Evolutionary conservation across 257 asterid species (phyloP).

Genomic region (Solanum boliviense): DNA sequence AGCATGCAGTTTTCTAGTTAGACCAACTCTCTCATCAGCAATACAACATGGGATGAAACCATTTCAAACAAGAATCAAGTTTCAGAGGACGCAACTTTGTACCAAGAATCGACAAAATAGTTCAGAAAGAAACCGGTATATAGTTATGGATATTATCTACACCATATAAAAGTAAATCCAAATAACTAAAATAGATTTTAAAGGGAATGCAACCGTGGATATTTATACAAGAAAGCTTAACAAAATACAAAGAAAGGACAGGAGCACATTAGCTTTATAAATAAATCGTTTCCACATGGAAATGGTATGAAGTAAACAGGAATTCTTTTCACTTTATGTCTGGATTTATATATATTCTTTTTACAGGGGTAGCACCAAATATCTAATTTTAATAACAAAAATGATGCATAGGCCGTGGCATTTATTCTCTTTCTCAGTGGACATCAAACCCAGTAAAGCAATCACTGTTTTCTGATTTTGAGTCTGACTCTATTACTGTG

Average conservation of each 20-base stretch:
- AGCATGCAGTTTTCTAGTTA: background rate
- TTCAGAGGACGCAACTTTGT: background rate
- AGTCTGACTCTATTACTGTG: background rate
- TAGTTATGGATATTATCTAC: background rate
- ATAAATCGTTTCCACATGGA: background rate
- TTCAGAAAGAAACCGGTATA: background rate
- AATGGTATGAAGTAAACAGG: background rate
- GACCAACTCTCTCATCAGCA: background rate
- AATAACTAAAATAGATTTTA: background rate
- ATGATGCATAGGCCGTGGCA: background rate
- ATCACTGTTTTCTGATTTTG: background rate
- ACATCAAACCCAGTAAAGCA: background rate
- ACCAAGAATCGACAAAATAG: background rate
- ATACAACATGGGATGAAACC: background rate
- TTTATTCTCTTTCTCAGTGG: background rate
- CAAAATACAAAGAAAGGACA: background rate
- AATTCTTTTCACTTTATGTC: background rate
- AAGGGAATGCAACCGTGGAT: background rate
- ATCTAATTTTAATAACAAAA: background rate
- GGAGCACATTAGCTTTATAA: background rate
- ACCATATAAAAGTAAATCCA: background rate
- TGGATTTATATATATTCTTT: background rate
- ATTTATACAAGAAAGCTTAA: background rate
- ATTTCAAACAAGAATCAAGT: background rate
- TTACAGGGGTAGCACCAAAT: background rate